Percentiles rank a stretch among this genome's conserved stretches.
Conservation (phyloP, 148 eudicot species). For the Rhododendron ferrugineum region DNA sequence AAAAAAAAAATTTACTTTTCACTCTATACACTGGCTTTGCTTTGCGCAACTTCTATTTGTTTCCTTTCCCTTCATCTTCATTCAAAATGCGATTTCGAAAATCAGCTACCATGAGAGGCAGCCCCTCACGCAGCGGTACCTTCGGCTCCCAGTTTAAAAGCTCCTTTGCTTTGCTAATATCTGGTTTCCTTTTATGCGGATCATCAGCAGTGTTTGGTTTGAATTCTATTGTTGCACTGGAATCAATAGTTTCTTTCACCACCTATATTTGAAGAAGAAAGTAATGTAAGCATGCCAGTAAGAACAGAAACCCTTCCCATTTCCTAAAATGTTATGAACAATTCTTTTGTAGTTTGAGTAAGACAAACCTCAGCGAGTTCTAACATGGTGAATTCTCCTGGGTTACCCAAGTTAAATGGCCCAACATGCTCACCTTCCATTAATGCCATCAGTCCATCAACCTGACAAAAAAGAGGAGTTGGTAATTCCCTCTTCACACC, state of each 20-base stretch:
- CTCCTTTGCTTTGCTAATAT: constrained; percentile 80
- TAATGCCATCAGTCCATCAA: constrained; percentile 73
- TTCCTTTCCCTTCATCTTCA: constrained; percentile 72
- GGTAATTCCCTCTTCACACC: neutral
- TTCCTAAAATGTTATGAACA: neutral
- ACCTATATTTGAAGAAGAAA: constrained; percentile 33
- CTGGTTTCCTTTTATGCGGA: constrained; percentile 89
- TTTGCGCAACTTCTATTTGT: constrained; percentile 11
- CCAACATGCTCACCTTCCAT: constrained; percentile 92
- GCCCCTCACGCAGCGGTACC: constrained; percentile 61
- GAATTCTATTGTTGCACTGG: constrained; percentile 70
- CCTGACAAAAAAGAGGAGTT: constrained; percentile 33
- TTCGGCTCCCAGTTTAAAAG: constrained; percentile 87
- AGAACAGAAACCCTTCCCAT: neutral
- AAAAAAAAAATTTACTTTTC: neutral
- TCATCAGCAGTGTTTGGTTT: constrained; percentile 74
- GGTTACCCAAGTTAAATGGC: constrained; percentile 86
- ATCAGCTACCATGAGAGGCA: constrained; percentile 76
- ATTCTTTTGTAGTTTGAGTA: neutral
- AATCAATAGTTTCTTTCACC: constrained; percentile 74
- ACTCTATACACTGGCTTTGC: constrained; percentile 18
- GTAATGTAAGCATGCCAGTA: neutral
- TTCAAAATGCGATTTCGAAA: constrained; percentile 73
- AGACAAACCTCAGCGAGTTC: constrained; percentile 81
- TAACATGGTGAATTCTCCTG: constrained; percentile 90